Base-by-base conservation (phyloP, 108 stramenopile genomes). In the Skeletonema grethae region DNA sequence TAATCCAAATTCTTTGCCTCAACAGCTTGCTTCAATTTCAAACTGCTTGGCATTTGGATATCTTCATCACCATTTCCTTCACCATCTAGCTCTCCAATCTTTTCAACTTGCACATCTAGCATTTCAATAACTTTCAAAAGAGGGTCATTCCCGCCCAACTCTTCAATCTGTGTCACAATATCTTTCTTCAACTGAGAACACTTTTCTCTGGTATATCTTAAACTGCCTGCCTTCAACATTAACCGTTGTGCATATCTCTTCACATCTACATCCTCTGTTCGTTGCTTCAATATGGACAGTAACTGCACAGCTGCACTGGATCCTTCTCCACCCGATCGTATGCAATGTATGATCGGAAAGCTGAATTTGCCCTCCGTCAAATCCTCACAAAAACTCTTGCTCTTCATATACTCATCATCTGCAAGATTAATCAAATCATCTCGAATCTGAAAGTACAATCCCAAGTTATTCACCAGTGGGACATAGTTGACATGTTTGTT, bases 341-440 rank as follows among this genome's bases (percentile, higher is more conserved):
- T 72, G 64, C 84, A 90, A 75, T 95, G 96, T 43, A 97, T 93
- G 45, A 97, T 91, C 2, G 97, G 97, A 72, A 88, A 96, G 22
- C 89, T 90, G 65, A 96, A 98, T 69, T 98, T 98, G 0, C 98
- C 98, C 74, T 98, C 98, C 5, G 96, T 96, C 72, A 98, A 76
- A 77, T 98, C 98, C 80, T 98, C 98, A 72, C 96, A 97, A 82
- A 96, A 97, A 76, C 90, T 87, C 82, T 98, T 98, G 32, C 85
- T 88, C 77, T 95, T 93, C 84, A 94, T 89, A 75, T 97, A 97
- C 64, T 96, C 92, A 60, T 89, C 89, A 80, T 93, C 93, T 7
- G 92, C 90, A 30, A 98, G 67, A 70, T 98, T 98, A 59, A 98
- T 89, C 61, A 91, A 86, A 85, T 98, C 98, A 75, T 97, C 97